Percentiles rank a stretch among this genome's conserved stretches.
Evolutionary conservation across 306 rosid genomes (phyloP).

Genomic region (Fragaria iinumae): DNA sequence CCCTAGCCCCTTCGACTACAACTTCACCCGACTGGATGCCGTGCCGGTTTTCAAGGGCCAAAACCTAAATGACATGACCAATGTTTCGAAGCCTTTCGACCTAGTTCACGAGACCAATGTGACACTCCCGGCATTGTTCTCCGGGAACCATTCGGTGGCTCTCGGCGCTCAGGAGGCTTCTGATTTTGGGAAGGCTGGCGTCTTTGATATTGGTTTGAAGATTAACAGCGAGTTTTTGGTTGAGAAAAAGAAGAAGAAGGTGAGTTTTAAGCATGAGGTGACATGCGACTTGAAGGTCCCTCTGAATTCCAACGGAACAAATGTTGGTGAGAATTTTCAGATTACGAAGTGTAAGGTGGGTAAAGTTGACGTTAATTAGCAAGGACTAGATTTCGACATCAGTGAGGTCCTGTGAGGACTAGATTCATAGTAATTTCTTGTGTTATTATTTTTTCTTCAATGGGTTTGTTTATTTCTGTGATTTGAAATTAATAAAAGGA

Average conservation of each 20-base stretch:
- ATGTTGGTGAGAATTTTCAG: background rate
- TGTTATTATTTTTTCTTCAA: background rate
- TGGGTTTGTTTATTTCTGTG: too few species aligned
- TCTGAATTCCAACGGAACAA: background rate
- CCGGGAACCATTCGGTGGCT: background rate
- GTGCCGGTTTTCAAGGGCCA: background rate
- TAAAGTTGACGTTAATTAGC: background rate
- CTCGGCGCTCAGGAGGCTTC: background rate
- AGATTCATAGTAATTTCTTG: background rate
- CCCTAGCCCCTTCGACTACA: background rate
- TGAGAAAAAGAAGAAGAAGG: background rate
- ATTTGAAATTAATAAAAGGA: background rate
- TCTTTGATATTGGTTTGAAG: background rate
- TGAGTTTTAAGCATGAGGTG: background rate
- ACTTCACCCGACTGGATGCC: background rate
- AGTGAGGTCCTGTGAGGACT: too few species aligned
- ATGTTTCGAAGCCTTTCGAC: background rate
- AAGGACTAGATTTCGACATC: background rate
- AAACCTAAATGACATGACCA: background rate
- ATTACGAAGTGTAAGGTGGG: background rate
- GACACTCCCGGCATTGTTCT: background rate
- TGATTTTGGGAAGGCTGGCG: background rate
- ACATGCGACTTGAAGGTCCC: constrained; percentile 10
- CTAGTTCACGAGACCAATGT: background rate
- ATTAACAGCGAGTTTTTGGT: background rate